Evolutionary conservation across 495 filamentous ascomycete species (phyloP).

Genomic region (Talaromyces borbonicus): DNA sequence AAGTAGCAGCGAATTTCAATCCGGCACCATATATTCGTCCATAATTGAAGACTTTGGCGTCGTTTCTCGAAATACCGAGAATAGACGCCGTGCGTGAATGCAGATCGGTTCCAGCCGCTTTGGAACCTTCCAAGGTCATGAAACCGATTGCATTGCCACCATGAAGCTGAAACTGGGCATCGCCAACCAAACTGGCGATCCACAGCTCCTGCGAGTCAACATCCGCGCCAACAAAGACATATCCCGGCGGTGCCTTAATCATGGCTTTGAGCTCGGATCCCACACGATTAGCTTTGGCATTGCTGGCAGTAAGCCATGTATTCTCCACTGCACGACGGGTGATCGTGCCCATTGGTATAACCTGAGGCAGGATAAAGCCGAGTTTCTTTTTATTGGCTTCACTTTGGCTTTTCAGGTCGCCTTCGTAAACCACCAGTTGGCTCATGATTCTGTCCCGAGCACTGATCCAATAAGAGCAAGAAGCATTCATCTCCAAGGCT

Average conservation of each 20-base stretch:
- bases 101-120: slow-evolving; percentile 84
- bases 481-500: slow-evolving; percentile 95
- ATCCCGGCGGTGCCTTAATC: slow-evolving; percentile 83
- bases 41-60: slow-evolving; percentile 98
- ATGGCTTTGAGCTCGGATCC: slow-evolving; percentile 97
- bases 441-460: slow-evolving; percentile 83
- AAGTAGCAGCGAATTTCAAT: slow-evolving; percentile 79
- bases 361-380: slow-evolving; percentile 92
- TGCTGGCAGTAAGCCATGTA: slow-evolving; percentile 96
- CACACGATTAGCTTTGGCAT: slow-evolving; percentile 90
- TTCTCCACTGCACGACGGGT: slow-evolving; percentile 96
- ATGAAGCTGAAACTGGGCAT: slow-evolving; percentile 87
- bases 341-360: slow-evolving; percentile 98
- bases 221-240: slow-evolving; percentile 91
- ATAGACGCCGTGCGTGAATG: slow-evolving; percentile 91
- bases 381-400: slow-evolving; percentile 23
- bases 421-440: slow-evolving; percentile 85
- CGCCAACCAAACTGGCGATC: slow-evolving; percentile 93
- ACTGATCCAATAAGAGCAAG: slow-evolving; percentile 97
- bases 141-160: slow-evolving; percentile 96
- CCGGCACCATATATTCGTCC: slow-evolving; percentile 97
- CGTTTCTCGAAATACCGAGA: slow-evolving; percentile 83
- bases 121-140: slow-evolving; percentile 97
- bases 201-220: slow-evolving; percentile 98
- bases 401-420: slow-evolving; percentile 16